These are phyloP conservation scores for Dactylorhiza incarnata DNA, from an alignment of 106 monocot genomes.

Conservation along the genomic window DNA sequence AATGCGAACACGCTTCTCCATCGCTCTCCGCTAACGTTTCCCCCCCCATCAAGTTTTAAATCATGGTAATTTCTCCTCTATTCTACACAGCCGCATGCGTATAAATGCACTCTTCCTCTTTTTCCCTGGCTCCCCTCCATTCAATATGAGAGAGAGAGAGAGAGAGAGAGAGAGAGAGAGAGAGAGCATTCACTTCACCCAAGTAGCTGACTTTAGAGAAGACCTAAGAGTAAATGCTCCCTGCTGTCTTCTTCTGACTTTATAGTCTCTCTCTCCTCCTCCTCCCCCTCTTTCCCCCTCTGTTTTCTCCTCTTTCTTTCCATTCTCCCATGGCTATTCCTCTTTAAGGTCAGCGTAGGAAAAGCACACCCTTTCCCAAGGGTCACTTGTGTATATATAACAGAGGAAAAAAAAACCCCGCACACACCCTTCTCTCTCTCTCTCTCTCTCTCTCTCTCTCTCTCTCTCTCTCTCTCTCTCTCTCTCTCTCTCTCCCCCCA, in stretches of 20 bases:
- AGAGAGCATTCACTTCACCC: constrained; percentile 7
- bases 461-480: constrained; percentile 5
- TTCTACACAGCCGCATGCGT: neutral
- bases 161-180: constrained; percentile 10
- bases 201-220: constrained; percentile 13
- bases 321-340: neutral
- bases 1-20: neutral
- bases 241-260: constrained; percentile 27
- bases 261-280: constrained; percentile 4
- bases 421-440: constrained; percentile 8
- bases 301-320: neutral
- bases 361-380: neutral
- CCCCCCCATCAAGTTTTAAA: neutral
- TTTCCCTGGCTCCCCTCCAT: neutral
- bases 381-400: constrained; percentile 17
- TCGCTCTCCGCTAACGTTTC: neutral
- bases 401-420: neutral
- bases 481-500: neutral
- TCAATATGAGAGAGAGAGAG: neutral
- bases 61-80: neutral
- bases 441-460: neutral
- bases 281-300: neutral
- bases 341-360: constrained; percentile 7
- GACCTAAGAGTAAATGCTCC: constrained; percentile 18
- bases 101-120: neutral